Evolutionary conservation across 2,329 filamentous ascomycete genomes (phyloP), one percentile per base, ranked within the genome.

Genomic region (Alternaria arbusti): DNA sequence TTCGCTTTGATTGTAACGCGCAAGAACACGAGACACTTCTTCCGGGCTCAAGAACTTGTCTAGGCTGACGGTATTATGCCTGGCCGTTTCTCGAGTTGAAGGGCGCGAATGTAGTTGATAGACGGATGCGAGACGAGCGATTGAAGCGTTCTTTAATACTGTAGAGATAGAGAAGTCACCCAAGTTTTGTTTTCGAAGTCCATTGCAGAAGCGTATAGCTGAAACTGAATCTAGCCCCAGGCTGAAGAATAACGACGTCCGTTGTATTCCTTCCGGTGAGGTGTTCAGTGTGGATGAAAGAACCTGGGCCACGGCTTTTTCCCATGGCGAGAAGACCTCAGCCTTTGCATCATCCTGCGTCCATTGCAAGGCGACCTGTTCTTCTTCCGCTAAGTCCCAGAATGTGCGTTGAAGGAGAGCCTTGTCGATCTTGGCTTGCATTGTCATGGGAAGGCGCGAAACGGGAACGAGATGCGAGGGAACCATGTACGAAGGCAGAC

Each of bases 161-260:
- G 84, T 79, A 0, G 91, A 93, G 8, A 96, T 87, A 11, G 90
- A 83, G 3, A 93, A 74, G 23, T 85, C 82, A 6, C 71, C 79
- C 1, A 82, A 74, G 1, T 87, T 78, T 0, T 74, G 65, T 3
- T 80, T 70, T 55, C 85, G 84, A 0, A 97, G 75, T 15, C 78
- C 74, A 57, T 85, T 88, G 0, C 91, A 87, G 9, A 96, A 79
- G 0, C 86, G 82, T 66, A 97, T 96, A 0, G 92, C 92, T 8
- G 90, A 91, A 25, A 97, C 88, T 0, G 94, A 97, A 75, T 97
- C 93, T 6, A 97, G 78, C 0, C 94, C 94, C 3, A 97, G 78
- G n/a, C 86, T 87, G 59, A 91, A 89, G 64, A 97, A 91, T 0
- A 93, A 93, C 0, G 89, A 90, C 80, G 89, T 89, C 30, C 87